Base-by-base conservation (phyloP, 306 rosid species). In the Quercus dentata region DNA sequence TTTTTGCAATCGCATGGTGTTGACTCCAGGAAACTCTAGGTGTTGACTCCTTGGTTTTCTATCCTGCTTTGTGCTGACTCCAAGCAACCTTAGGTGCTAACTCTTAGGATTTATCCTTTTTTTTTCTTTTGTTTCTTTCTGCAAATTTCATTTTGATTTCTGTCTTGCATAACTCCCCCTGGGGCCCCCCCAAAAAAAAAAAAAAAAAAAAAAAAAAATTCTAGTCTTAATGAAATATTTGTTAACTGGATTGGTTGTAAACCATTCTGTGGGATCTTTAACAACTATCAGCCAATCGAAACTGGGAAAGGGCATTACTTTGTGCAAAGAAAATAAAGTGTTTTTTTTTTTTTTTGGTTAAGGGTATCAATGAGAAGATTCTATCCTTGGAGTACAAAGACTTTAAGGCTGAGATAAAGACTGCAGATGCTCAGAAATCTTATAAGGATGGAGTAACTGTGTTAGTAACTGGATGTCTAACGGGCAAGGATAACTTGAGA, bases 391-490 rank as follows among this genome's bases (percentile, higher is more conserved):
- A 90, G 78, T 90, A 75, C 83, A 87, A 87, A 74, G 90, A 87
- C 23, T 80, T 61, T 72, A 90, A 87, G 82, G 94, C 88, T 20
- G 97, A 90, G 84, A 90, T 92, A 76, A 86, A 83, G 78, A 92
- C 97, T 6, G 97, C 93, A 27, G 94, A 92, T 86, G 88, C 97
- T 76, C 97, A 92, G 76, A 86, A 82, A 52, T 92, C 97, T 20
- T 78, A 81, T 72, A 44, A 86, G 27, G 90, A 86, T 31, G 94
- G 93, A 58, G 94, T 92, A 56, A 92, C 87, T 33, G 94, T 92
- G 81, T 81, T 92, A 75, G 97, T 92, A 68, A 90, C 97, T 54
- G 97, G 97, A 76, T 90, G 91, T 72, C 83, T 92, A 83, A 92
- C 89, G 61, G 89, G 90, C 84, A 92, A 88, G 80, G 91, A 92